Percentiles rank a stretch among this genome's conserved stretches.
These are phyloP conservation scores for Bruguiera hainesii DNA, from an alignment of 441 rosid species.

Conservation along the genomic window DNA sequence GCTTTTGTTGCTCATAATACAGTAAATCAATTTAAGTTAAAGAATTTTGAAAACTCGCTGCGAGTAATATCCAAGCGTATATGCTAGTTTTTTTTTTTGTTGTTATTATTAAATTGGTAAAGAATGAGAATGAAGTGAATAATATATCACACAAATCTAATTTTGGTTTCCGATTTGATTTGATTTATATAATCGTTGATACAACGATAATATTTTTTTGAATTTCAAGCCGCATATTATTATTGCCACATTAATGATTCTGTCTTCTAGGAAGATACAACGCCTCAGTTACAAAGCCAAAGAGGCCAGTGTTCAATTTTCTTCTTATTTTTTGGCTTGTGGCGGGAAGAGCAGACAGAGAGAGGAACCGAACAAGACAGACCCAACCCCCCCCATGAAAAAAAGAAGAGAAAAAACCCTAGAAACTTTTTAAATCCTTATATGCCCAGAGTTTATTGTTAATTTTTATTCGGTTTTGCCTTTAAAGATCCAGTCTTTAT, in stretches of 20 bases:
- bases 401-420: conserved; percentile 18
- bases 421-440: not conserved
- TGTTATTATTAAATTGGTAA: too few relatives aligned
- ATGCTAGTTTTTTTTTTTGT: too few relatives aligned
- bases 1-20: too few relatives aligned
- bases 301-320: too few relatives aligned
- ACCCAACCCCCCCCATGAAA: conserved; percentile 11
- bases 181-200: not conserved
- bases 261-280: not conserved
- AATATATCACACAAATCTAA: too few relatives aligned
- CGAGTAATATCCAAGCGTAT: too few relatives aligned
- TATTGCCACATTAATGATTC: not conserved
- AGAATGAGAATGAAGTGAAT: too few relatives aligned
- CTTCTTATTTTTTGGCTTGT: not conserved
- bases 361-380: not conserved
- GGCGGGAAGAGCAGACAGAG: conserved; percentile 33
- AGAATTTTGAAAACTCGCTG: too few relatives aligned
- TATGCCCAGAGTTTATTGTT: not conserved
- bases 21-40: too few relatives aligned
- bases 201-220: not conserved
- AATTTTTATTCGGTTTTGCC: not conserved
- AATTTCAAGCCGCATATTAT: not conserved
- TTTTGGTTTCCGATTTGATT: not conserved
- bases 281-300: not conserved
- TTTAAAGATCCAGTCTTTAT: not conserved